Evolutionary conservation across 2,329 filamentous ascomycete genomes (phyloP).

Genomic region (Aureobasidium leucospermi): DNA sequence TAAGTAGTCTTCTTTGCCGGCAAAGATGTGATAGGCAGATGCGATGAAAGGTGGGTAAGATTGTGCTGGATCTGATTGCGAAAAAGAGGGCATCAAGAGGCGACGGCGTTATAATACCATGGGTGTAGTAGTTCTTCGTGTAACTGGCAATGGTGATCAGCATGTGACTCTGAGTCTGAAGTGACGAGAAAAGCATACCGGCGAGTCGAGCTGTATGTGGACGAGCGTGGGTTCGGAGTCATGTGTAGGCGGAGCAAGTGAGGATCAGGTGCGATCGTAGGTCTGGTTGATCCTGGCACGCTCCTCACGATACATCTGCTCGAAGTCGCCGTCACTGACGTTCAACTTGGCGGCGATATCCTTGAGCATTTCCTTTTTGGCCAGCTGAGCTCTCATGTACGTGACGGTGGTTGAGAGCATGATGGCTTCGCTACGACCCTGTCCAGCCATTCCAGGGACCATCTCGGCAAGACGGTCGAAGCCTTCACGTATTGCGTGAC

Average conservation of each 20-base stretch:
- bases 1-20: not conserved
- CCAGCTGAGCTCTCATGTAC: conserved; percentile 36
- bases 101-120: not conserved
- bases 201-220: not conserved
- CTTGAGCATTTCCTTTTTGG: conserved; percentile 29
- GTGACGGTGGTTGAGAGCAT: conserved; percentile 57
- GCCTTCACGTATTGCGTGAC: conserved; percentile 69
- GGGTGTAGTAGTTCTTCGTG: not conserved
- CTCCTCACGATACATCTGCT: conserved; percentile 18
- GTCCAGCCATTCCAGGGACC: conserved; percentile 74
- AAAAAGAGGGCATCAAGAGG: not conserved
- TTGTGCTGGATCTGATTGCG: not conserved
- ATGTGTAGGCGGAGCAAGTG: not conserved
- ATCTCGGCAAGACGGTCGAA: conserved; percentile 75
- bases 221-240: too few relatives aligned
- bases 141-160: not conserved
- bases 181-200: not conserved
- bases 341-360: conserved; percentile 26
- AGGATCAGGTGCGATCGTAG: conserved; percentile 7
- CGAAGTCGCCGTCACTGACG: conserved; percentile 20
- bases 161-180: not conserved
- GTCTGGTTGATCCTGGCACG: conserved; percentile 10
- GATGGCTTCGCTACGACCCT: conserved; percentile 75
- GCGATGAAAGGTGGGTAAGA: not conserved
- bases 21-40: not conserved